Evolutionary conservation across 2,329 filamentous ascomycete genomes (phyloP).

Genomic region (Lizonia empirigonia): DNA sequence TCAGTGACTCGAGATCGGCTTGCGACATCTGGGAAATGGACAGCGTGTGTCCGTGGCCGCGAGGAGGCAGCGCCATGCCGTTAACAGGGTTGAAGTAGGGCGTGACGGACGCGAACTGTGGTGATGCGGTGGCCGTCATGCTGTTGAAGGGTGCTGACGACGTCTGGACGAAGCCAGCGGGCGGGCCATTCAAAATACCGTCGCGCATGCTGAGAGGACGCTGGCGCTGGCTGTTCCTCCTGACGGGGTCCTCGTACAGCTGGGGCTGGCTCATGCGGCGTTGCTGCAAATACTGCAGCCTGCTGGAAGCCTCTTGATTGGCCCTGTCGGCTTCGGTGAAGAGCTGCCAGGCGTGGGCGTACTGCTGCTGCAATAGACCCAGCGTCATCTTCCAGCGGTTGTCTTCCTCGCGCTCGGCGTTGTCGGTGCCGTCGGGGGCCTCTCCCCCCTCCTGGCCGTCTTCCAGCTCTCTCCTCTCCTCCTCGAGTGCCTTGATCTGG

Average conservation of each 20-base stretch:
- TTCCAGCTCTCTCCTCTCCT: slow-evolving; percentile 64
- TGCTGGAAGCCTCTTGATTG: slow-evolving; percentile 48
- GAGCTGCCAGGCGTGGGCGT: slow-evolving; percentile 46
- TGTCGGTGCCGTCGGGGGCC: slow-evolving; percentile 49
- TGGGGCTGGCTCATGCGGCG: slow-evolving; percentile 49
- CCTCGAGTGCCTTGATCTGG: slow-evolving; percentile 75
- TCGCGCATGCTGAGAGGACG: slow-evolving; percentile 50
- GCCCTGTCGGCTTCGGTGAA: slow-evolving; percentile 47
- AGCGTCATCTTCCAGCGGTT: slow-evolving; percentile 63
- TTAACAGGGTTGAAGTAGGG: slow-evolving; percentile 64
- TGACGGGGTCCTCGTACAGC: slow-evolving; percentile 43
- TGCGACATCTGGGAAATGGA: slow-evolving; percentile 66
- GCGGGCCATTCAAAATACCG: slow-evolving; percentile 35
- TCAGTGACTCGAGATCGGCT: slow-evolving; percentile 65
- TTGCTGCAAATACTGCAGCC: slow-evolving; percentile 49
- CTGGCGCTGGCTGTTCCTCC: slow-evolving; percentile 50
- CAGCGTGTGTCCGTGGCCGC: slow-evolving; percentile 26
- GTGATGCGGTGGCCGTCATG: slow-evolving; percentile 55
- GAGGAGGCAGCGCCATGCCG: slow-evolving; percentile 61
- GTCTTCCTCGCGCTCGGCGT: slow-evolving; percentile 53
- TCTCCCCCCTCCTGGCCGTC: slow-evolving; percentile 51
- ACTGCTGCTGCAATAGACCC: slow-evolving; percentile 59
- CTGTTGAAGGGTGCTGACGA: slow-evolving; percentile 55
- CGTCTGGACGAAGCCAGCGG: slow-evolving; percentile 43
- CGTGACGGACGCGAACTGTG: slow-evolving; percentile 57